phyloP scores from a whole-genome alignment of 2,329 filamentous ascomycete genomes.

The Aspergillus ustus region DNA sequence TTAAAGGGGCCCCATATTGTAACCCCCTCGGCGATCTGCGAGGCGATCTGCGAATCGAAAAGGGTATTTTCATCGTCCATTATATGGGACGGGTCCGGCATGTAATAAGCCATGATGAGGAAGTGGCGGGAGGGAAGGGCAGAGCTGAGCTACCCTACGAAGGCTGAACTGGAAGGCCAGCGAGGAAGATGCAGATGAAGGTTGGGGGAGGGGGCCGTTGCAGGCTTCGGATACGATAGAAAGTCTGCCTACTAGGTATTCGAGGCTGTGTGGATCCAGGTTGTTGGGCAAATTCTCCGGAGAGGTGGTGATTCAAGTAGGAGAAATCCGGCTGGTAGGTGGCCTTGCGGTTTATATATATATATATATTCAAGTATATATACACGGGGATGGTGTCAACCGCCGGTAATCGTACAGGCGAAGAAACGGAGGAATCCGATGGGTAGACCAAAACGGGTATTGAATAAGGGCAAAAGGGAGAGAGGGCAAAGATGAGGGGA shows the following conservation, averaged over 20 bases:
- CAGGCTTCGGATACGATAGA: too few species aligned
- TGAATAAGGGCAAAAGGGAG: not conserved
- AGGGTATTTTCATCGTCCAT: not conserved
- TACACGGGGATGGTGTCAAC: not conserved
- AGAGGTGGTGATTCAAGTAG: not conserved
- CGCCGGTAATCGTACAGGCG: not conserved
- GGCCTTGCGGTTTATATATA: not conserved
- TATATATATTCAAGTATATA: not conserved
- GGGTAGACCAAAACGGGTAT: not conserved
- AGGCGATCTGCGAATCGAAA: not conserved
- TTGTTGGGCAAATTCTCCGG: not conserved
- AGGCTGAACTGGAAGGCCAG: not conserved
- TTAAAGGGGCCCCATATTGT: not conserved
- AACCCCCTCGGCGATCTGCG: not conserved
- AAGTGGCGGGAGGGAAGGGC: not conserved
- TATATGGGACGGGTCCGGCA: not conserved
- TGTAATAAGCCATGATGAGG: not conserved
- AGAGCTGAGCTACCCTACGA: not conserved
- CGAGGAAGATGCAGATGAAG: not conserved
- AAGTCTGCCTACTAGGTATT: not conserved
- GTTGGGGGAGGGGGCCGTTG: too few species aligned
- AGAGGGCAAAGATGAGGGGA: not conserved
- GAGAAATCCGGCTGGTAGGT: not conserved
- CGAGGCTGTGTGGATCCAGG: not conserved
- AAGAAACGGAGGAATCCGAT: not conserved